Evolutionary conservation across 805 yeast genomes (phyloP), one percentile per base, ranked within the genome.

Genomic region (Grigorovia humatica): DNA sequence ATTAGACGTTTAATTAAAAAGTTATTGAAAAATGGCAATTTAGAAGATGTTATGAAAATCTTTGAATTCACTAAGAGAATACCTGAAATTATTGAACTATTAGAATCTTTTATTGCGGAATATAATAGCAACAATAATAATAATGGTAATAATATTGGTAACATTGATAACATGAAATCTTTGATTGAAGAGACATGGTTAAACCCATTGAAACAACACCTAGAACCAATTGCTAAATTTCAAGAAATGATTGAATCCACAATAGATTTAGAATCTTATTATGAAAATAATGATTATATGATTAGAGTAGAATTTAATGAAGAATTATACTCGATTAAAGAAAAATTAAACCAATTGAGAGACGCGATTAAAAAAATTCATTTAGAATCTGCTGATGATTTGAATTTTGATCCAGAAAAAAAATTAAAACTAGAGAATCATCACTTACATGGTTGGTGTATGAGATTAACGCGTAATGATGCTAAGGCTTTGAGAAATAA

Each of bases 171-270:
- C 13, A 40, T 47, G 32, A 12, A 19, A 40, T 18, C n/a, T 15
- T 66, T 84, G 40, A 64, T 85, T 9, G 62, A 69, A 12, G 57
- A 65, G 18, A 68, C 72, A 43, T 91, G 95, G 85, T 65, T 79
- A 2, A 66, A 65, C 0, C 87, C 87, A 1, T 62, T 91, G 18
- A 60, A 68, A 15, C 74, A 75, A 29, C 70, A 74, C 49, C 69
- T 75, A 42, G 67, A 65, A 2, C 78, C 85, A 1, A 72, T 93
- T 48, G 64, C 69, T 17, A 88, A 86, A 58, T 77, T 85, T 43
- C 84, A 85, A 64, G 96, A 88, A 63, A 74, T 93, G 63, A 90
- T 93, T 9, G 97, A 93, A 66, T 84, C 95, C 2, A 90, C 98
- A 0, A 82, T 93, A 27, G 99, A 93, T 63, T 72, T 93, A 47